Conservation (phyloP, 768 basidiomycete species). For the Mycena latifolia region DNA sequence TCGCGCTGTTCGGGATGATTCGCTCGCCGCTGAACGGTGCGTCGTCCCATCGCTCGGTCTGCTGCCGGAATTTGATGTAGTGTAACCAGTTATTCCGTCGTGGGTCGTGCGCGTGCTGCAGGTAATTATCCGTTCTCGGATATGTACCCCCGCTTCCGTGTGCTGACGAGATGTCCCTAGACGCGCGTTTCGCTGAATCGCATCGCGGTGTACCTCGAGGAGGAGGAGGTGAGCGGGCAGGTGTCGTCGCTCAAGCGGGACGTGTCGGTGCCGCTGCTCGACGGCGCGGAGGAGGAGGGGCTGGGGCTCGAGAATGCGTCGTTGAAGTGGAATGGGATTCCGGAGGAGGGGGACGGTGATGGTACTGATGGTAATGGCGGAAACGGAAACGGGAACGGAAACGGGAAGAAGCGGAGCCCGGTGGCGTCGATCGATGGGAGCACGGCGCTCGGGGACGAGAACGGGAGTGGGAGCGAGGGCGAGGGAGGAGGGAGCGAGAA, state of each 20-base stretch:
- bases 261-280: slow-evolving; percentile 33
- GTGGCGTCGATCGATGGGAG: slow-evolving; percentile 5
- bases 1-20: slow-evolving; percentile 90
- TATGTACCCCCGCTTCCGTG: no score
- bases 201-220: slow-evolving; percentile 75
- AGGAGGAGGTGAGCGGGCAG: slow-evolving; percentile 77
- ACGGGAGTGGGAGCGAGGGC: slow-evolving; percentile 33
- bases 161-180: slow-evolving; percentile 22
- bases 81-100: slow-evolving; percentile 68
- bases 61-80: no score
- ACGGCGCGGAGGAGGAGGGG: slow-evolving; percentile 50
- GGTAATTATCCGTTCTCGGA: no score
- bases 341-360: slow-evolving; percentile 30
- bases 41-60: not conserved
- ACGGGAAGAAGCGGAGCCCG: not conserved
- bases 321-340: slow-evolving; percentile 72
- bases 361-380: not conserved
- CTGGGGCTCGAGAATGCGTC: slow-evolving; percentile 70
- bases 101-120: slow-evolving; percentile 80
- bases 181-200: slow-evolving; percentile 75
- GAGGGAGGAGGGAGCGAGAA: slow-evolving; percentile 44
- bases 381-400: not conserved
- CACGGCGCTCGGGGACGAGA: slow-evolving; percentile 13
- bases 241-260: slow-evolving; percentile 73
- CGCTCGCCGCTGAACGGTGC: slow-evolving; percentile 54